Percentiles rank a stretch among this genome's conserved stretches.
These are phyloP conservation scores for Rhizophagus clarus DNA, from an alignment of 192 early-diverging fungal genomes.

Conservation along the genomic window DNA sequence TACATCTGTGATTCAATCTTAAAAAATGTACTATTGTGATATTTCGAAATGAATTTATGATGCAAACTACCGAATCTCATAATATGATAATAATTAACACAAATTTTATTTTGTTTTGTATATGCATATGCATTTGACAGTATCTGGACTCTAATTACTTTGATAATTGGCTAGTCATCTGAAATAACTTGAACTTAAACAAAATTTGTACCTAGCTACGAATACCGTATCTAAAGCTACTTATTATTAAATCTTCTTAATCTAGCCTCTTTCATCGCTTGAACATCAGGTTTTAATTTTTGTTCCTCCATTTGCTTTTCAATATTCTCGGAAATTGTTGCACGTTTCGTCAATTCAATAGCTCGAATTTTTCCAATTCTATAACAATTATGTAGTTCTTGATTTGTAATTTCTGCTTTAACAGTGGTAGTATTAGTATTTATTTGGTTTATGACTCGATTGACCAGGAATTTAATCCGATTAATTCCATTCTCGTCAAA, in stretches of 20 bases:
- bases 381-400: background rate
- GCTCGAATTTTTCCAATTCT: background rate
- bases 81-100: no score
- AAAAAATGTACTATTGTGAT: no score
- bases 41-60: no score
- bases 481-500: background rate
- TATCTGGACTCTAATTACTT: no score
- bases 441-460: background rate
- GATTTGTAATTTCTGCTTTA: background rate
- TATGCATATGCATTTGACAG: no score
- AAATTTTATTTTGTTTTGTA: no score
- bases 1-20: no score
- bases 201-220: no score
- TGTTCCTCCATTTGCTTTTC: background rate
- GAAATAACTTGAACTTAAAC: no score
- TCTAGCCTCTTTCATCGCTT: background rate
- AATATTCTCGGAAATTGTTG: background rate
- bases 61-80: no score
- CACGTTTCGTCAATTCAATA: background rate
- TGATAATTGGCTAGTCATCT: no score
- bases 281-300: background rate
- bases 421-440: background rate
- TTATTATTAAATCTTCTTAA: background rate
- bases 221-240: background rate
- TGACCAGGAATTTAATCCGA: background rate